phyloP scores from a whole-genome alignment of 2,329 filamentous ascomycete species.

The Rutstroemia sp. region DNA sequence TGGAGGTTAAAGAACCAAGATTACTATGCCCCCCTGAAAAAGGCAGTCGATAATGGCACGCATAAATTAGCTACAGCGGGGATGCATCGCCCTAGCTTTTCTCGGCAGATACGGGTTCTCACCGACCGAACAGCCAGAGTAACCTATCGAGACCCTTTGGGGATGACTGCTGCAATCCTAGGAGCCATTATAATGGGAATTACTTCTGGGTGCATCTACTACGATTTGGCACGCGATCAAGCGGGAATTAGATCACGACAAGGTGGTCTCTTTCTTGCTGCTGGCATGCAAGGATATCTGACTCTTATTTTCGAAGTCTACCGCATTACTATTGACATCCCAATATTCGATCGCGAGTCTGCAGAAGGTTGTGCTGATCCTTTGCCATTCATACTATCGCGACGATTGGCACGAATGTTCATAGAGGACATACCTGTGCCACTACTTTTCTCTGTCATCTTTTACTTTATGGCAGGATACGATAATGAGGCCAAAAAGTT shows the following conservation, averaged over 20 bases:
- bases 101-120: conserved; percentile 33
- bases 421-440: background rate
- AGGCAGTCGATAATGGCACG: background rate
- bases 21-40: background rate
- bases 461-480: background rate
- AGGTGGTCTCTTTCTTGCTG: conserved; percentile 27
- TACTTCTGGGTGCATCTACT: background rate
- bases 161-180: conserved; percentile 31
- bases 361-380: conserved; percentile 35
- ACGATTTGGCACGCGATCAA: background rate
- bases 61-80: background rate
- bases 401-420: background rate
- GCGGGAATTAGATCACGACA: background rate
- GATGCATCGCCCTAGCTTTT: too few relatives aligned
- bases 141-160: too few relatives aligned
- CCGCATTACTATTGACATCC: conserved; percentile 46
- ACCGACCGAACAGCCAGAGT: conserved; percentile 40
- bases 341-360: conserved; percentile 48
- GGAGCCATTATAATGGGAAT: conserved; percentile 38
- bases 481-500: background rate
- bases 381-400: background rate
- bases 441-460: background rate
- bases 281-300: conserved; percentile 47
- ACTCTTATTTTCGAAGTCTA: conserved; percentile 50
- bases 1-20: background rate